Conservation (phyloP, 495 filamentous ascomycete genomes). For the Xylaria intraflava region DNA sequence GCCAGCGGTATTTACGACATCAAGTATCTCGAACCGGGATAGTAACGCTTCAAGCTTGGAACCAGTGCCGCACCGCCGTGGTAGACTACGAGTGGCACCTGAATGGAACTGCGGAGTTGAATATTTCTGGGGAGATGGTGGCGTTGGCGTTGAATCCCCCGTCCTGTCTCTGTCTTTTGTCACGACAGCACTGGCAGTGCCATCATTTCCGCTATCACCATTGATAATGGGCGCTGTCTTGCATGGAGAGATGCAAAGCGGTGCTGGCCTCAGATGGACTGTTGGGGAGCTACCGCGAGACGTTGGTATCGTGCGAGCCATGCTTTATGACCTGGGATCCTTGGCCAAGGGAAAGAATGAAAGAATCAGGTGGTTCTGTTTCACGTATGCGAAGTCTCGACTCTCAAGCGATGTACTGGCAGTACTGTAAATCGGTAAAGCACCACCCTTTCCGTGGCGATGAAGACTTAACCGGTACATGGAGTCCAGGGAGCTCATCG, state of each 20-base stretch:
- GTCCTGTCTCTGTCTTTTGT: neutral
- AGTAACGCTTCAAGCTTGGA: constrained; percentile 28
- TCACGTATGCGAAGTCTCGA: neutral
- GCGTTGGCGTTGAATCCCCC: neutral
- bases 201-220: neutral
- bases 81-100: neutral
- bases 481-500: neutral
- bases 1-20: constrained; percentile 24
- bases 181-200: neutral
- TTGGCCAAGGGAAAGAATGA: constrained; percentile 2
- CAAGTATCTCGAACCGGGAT: constrained; percentile 38
- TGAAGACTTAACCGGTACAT: neutral
- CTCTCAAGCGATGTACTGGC: neutral
- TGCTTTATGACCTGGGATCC: neutral
- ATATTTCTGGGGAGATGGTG: neutral
- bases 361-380: neutral
- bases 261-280: constrained; percentile 3
- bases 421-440: neutral
- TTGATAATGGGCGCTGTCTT: neutral
- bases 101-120: neutral
- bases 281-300: neutral
- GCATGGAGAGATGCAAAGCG: constrained; percentile 6
- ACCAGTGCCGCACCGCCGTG: constrained; percentile 11
- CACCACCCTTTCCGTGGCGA: neutral
- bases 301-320: neutral